phyloP scores from a whole-genome alignment of 176 grass and related monocot species.

The Cenchrus fungigraminus region DNA sequence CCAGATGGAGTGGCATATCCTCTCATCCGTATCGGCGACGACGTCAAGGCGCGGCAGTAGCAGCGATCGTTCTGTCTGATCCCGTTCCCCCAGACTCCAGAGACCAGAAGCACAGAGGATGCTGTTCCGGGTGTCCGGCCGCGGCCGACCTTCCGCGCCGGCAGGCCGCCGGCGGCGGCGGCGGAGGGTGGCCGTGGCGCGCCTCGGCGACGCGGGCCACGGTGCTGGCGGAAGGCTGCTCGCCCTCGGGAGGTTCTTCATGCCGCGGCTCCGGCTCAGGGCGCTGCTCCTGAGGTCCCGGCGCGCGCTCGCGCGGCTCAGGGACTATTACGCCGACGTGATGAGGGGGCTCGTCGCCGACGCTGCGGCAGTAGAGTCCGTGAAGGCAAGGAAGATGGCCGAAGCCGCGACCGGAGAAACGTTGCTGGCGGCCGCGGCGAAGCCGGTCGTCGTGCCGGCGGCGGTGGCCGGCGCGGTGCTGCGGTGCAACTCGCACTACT shows the following conservation, averaged over 20 bases:
- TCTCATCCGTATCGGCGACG: background rate
- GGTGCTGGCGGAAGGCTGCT: background rate
- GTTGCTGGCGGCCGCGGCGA: background rate
- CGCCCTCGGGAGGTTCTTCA: conserved; percentile 6
- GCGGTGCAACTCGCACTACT: conserved; percentile 38
- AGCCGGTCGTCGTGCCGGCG: conserved; percentile 13
- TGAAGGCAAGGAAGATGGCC: background rate
- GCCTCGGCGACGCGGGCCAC: background rate
- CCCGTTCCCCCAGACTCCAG: background rate
- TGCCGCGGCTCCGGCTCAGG: conserved; percentile 23
- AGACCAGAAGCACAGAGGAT: background rate
- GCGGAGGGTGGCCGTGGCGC: conserved; percentile 1
- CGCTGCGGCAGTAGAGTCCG: conserved; percentile 7
- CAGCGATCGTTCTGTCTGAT: background rate
- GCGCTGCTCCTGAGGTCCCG: conserved; percentile 28
- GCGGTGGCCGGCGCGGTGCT: conserved; percentile 14
- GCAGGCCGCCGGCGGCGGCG: background rate
- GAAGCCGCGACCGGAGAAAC: background rate
- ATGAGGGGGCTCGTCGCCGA: conserved; percentile 35
- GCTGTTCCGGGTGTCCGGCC: conserved; percentile 26
- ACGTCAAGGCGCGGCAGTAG: background rate
- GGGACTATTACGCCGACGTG: conserved; percentile 25
- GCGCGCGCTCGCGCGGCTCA: conserved; percentile 31
- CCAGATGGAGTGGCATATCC: background rate
- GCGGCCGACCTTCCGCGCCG: background rate